Evolutionary conservation across 1,139 yeast genomes (phyloP), one percentile per base, ranked within the genome.

Genomic region (Blastobotrys proliferans): DNA sequence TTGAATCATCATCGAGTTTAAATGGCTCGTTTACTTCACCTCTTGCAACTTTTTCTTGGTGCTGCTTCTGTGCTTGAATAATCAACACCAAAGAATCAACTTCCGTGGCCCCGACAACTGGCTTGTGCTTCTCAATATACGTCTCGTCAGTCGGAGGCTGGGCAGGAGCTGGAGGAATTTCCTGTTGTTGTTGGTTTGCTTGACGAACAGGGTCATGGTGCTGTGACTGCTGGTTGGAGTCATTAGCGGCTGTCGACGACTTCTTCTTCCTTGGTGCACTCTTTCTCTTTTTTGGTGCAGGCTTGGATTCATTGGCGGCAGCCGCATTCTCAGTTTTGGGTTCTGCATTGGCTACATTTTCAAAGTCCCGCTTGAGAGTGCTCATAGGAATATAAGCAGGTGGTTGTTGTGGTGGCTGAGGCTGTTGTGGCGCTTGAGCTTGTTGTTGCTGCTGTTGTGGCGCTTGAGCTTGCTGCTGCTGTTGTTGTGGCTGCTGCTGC

Each of bases 71-170:
- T 0, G 96, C 94, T 61, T 88, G 95, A 44, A 88, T 83, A 28
- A 87, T 85, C 46, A 88, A 70, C 95, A 88, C 86, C 57, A 88
- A 68, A 56, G 83, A 94, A 62, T 88, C 97, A 33, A 88, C 86
- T 58, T 83, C 83, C 0, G 96, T 86, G 2, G 92, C 88, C 0
- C 95, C 96, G 13, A 86, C 64, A 26, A 81, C 67, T 4, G 90
- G 90, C 38, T 36, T 35, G 9, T 26, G 33, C 14, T 27, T 28
- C 11, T 40, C 38, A 20, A n/a, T n/a, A n/a, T n/a, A 22, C 26
- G 26, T 22, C 21, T 6, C 6, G 3, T 6, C 11, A 4, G 17
- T 19, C 11, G 6, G 6, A 10, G 6, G 17, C 19, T 9, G 32
- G 19, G 6, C 11, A 17, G 19, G 11, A 20, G 8, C 27, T 3